Evolutionary conservation across 2,329 filamentous ascomycete genomes (phyloP).

Genomic region (Aspergillus phoenicis): DNA sequence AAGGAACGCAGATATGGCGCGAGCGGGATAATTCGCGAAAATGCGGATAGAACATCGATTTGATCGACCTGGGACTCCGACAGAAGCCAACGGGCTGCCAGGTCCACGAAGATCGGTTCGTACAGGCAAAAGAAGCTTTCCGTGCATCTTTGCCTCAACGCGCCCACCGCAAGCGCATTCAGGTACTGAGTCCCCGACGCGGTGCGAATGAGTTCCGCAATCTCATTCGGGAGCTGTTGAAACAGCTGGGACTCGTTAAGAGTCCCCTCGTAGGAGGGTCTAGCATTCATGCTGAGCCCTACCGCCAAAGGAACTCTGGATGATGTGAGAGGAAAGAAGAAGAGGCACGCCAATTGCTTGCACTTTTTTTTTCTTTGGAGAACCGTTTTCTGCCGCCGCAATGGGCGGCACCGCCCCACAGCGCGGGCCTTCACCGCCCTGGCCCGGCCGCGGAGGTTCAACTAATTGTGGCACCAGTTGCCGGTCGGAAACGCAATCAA

Average conservation of each 20-base stretch:
- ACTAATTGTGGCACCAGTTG: constrained; percentile 13
- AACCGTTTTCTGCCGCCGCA: constrained; percentile 26
- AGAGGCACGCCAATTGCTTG: constrained; percentile 15
- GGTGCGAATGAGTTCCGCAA: constrained; percentile 67
- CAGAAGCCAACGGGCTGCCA: constrained; percentile 75
- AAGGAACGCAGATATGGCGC: constrained; percentile 77
- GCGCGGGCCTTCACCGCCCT: constrained; percentile 31
- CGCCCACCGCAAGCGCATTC: constrained; percentile 68
- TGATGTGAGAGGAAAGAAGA: constrained; percentile 29
- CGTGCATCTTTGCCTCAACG: constrained; percentile 70
- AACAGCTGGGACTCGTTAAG: constrained; percentile 56
- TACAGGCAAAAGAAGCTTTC: constrained; percentile 74
- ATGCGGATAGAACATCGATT: constrained; percentile 63
- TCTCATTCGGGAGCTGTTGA: constrained; percentile 67
- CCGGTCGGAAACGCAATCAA: constrained; percentile 8
- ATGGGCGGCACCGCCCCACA: constrained; percentile 33
- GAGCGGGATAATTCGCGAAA: constrained; percentile 79
- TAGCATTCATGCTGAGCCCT: constrained; percentile 41
- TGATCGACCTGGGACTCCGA: constrained; percentile 38
- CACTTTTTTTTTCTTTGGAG: constrained; percentile 38
- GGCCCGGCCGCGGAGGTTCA: constrained; percentile 27
- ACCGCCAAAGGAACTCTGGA: constrained; percentile 37
- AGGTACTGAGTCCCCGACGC: constrained; percentile 68
- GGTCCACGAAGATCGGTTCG: constrained; percentile 74
- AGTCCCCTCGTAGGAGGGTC: constrained; percentile 52